These are phyloP conservation scores for Cladosporium sp. DNA, from an alignment of 2,329 filamentous ascomycete genomes.

Conservation along the genomic window DNA sequence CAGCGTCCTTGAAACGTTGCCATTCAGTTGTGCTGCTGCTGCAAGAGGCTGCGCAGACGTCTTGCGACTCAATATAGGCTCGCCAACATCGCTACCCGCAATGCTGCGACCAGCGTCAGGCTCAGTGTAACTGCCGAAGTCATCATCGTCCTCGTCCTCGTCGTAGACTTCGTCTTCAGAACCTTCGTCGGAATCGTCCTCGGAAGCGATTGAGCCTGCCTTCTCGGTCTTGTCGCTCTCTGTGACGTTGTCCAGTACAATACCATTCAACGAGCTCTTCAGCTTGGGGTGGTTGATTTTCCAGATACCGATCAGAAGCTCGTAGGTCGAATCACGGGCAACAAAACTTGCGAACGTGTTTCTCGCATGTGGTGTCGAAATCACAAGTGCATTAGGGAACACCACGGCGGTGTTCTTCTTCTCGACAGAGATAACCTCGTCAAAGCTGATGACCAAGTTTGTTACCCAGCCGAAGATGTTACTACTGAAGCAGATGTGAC, in stretches of 20 bases:
- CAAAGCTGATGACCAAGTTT: conserved; percentile 95
- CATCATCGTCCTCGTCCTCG: conserved; percentile 68
- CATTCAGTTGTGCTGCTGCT: conserved; percentile 35
- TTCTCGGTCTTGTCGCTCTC: conserved; percentile 90
- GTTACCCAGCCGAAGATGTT: conserved; percentile 99
- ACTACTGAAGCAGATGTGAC: conserved; percentile 96
- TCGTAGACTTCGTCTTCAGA: conserved; percentile 76
- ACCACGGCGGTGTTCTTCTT: conserved; percentile 93
- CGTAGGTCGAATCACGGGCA: conserved; percentile 91
- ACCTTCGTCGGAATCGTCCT: conserved; percentile 52
- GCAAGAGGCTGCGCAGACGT: conserved; percentile 53
- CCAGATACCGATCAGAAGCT: conserved; percentile 97
- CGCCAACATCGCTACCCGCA: conserved; percentile 49
- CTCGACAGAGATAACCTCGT: conserved; percentile 94
- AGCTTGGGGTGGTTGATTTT: conserved; percentile 91
- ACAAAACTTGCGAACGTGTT: conserved; percentile 95
- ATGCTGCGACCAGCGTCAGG: conserved; percentile 47
- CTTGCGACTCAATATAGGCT: conserved; percentile 60
- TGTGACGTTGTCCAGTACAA: conserved; percentile 70
- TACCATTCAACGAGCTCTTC: conserved; percentile 86
- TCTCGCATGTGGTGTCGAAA: conserved; percentile 90
- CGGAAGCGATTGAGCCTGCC: conserved; percentile 55
- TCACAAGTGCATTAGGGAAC: conserved; percentile 96
- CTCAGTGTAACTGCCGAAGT: conserved; percentile 58
- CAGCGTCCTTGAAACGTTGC: conserved; percentile 28